Conservation (phyloP, 2,329 filamentous ascomycete genomes). For the Botrytis cinerea region DNA sequence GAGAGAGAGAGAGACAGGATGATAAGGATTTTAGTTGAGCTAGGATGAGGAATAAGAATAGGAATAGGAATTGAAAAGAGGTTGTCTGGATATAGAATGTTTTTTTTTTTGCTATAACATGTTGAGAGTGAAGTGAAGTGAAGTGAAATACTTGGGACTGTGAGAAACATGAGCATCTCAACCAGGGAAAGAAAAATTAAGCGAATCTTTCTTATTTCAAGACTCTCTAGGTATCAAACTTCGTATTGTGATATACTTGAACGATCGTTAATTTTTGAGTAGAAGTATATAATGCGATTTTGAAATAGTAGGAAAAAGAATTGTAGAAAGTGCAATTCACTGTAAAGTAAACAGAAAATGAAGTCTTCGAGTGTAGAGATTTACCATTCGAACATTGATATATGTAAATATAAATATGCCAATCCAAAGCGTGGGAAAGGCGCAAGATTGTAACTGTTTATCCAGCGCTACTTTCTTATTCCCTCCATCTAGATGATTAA, state of each 20-base stretch:
- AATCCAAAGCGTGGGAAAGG: background rate
- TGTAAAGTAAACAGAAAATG: too few relatives aligned
- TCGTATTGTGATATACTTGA: too few relatives aligned
- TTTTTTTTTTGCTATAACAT: too few relatives aligned
- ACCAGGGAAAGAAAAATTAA: background rate
- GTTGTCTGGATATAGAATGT: background rate
- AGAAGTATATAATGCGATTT: too few relatives aligned
- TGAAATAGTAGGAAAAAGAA: too few relatives aligned
- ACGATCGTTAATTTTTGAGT: too few relatives aligned
- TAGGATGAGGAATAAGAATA: background rate
- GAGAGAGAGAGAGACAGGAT: background rate
- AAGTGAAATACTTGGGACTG: too few relatives aligned
- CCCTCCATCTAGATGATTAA: background rate
- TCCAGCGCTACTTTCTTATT: background rate
- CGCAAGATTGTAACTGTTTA: rapidly evolving
- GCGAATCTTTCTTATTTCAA: background rate
- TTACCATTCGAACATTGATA: background rate
- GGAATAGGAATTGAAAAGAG: background rate
- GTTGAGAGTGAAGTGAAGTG: background rate
- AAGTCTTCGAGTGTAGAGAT: background rate
- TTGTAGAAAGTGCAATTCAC: too few relatives aligned
- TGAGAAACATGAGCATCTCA: background rate
- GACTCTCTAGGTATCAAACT: background rate
- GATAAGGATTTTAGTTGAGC: background rate
- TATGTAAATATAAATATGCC: background rate